Percentiles rank a stretch among this genome's conserved stretches.
phyloP scores from a whole-genome alignment of 768 basidiomycete genomes.

The Hydnomerulius pinastri region DNA sequence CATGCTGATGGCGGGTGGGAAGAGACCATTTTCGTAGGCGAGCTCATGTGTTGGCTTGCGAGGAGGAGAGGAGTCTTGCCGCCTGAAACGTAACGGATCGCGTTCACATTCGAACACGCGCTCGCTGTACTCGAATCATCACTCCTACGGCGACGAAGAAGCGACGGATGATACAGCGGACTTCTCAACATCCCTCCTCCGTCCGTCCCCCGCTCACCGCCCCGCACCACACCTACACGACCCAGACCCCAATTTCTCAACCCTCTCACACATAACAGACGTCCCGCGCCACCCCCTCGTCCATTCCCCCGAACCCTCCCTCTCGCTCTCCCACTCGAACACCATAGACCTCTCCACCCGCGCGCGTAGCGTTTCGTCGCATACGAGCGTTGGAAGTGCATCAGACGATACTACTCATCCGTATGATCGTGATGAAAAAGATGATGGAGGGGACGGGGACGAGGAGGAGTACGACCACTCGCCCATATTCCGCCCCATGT shows the following conservation, averaged over 20 bases:
- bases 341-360: constrained; percentile 38
- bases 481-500: constrained; percentile 36
- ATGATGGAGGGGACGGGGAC: constrained; percentile 37
- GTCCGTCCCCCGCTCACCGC: constrained; percentile 15
- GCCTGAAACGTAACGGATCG: neutral
- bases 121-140: constrained; percentile 20
- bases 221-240: neutral
- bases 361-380: constrained; percentile 25
- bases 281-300: constrained; percentile 33
- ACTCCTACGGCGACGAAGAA: constrained; percentile 22
- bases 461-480: constrained; percentile 28
- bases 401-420: constrained; percentile 20
- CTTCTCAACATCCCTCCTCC: constrained; percentile 28
- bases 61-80: constrained; percentile 40
- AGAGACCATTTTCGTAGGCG: constrained; percentile 65
- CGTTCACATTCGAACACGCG: neutral
- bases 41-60: constrained; percentile 72
- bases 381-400: constrained; percentile 18
- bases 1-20: constrained; percentile 67
- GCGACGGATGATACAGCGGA: constrained; percentile 11
- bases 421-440: constrained; percentile 9
- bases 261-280: constrained; percentile 28
- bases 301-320: constrained; percentile 32
- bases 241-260: constrained; percentile 6
- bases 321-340: constrained; percentile 33